phyloP scores from a whole-genome alignment of 2,329 filamentous ascomycete species.

The Alternaria incomplexa region DNA sequence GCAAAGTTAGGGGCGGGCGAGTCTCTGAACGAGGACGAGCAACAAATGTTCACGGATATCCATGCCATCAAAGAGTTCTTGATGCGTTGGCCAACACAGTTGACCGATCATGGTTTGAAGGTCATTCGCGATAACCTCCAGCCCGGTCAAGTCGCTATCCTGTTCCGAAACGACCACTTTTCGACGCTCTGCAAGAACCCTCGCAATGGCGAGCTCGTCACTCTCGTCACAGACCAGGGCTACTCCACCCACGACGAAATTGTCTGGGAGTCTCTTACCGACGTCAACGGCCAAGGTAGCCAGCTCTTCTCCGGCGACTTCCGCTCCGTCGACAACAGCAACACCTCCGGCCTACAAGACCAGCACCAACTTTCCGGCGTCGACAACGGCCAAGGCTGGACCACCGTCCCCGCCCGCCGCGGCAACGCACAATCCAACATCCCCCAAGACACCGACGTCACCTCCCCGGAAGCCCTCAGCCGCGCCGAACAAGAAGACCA shows the following conservation, averaged over 20 bases:
- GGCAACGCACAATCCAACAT: slow-evolving; percentile 29
- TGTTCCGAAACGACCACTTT: slow-evolving; percentile 98
- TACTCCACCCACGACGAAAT: slow-evolving; percentile 88
- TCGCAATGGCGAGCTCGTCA: slow-evolving; percentile 74
- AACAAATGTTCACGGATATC: slow-evolving; percentile 82
- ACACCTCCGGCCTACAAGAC: slow-evolving; percentile 30
- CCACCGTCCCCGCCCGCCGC: slow-evolving; percentile 56
- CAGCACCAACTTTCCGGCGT: slow-evolving; percentile 36
- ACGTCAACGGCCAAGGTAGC: slow-evolving; percentile 81
- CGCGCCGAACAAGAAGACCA: slow-evolving; percentile 79
- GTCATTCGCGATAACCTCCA: slow-evolving; percentile 72
- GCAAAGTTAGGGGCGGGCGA: slow-evolving; percentile 68
- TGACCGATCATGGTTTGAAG: slow-evolving; percentile 81
- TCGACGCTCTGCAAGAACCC: slow-evolving; percentile 92
- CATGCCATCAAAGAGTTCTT: slow-evolving; percentile 83
- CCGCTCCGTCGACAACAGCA: slow-evolving; percentile 72
- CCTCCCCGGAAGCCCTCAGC: slow-evolving; percentile 41
- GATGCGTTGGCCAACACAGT: slow-evolving; percentile 79
- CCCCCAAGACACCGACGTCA: slow-evolving; percentile 21
- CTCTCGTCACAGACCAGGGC: slow-evolving; percentile 89
- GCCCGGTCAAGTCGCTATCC: slow-evolving; percentile 82
- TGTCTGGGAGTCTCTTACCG: slow-evolving; percentile 92
- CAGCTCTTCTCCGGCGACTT: slow-evolving; percentile 94
- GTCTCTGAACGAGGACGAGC: slow-evolving; percentile 74
- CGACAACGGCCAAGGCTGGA: slow-evolving; percentile 59